phyloP scores from a whole-genome alignment of 306 rosid species.

The Carpinus viminea region DNA sequence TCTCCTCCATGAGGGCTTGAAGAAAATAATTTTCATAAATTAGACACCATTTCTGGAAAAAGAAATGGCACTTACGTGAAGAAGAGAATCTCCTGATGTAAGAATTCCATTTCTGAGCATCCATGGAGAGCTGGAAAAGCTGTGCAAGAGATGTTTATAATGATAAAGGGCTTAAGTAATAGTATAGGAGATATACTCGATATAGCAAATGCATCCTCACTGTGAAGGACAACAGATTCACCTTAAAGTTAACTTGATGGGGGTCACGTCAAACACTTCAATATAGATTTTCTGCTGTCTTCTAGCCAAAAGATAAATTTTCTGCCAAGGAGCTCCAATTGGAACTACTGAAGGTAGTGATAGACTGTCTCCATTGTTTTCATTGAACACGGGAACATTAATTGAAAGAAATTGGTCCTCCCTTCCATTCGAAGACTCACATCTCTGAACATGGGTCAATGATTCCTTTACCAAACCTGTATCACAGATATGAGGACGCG shows the following conservation, averaged over 20 bases:
- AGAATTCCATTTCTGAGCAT: slow-evolving; percentile 70
- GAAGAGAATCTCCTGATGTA: slow-evolving; percentile 70
- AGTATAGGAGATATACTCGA: slow-evolving; percentile 15
- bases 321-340: slow-evolving; percentile 98
- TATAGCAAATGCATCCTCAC: slow-evolving; percentile 7
- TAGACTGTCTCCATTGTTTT: slow-evolving; percentile 32
- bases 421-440: slow-evolving; percentile 39
- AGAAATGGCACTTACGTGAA: slow-evolving; percentile 60
- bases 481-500: slow-evolving; percentile 27
- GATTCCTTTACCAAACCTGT: slow-evolving; percentile 39
- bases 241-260: slow-evolving; percentile 87
- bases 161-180: slow-evolving; percentile 21
- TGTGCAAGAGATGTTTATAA: slow-evolving; percentile 39
- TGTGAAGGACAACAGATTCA: slow-evolving; percentile 24
- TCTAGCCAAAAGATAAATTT: slow-evolving; percentile 83
- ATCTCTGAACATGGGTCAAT: slow-evolving; percentile 34
- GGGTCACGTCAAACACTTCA: slow-evolving; percentile 80
- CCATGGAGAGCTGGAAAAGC: slow-evolving; percentile 97
- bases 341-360: slow-evolving; percentile 74
- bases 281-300: slow-evolving; percentile 84
- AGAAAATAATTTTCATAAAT: neutral
- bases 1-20: neutral
- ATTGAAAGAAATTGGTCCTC: slow-evolving; percentile 35
- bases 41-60: neutral
- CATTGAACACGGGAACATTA: slow-evolving; percentile 39